A percentile compares a stretch with the other conserved stretches of the same genome.
These are phyloP conservation scores for Austroboletus festivus DNA, from an alignment of 768 basidiomycete species.

Conservation along the genomic window DNA sequence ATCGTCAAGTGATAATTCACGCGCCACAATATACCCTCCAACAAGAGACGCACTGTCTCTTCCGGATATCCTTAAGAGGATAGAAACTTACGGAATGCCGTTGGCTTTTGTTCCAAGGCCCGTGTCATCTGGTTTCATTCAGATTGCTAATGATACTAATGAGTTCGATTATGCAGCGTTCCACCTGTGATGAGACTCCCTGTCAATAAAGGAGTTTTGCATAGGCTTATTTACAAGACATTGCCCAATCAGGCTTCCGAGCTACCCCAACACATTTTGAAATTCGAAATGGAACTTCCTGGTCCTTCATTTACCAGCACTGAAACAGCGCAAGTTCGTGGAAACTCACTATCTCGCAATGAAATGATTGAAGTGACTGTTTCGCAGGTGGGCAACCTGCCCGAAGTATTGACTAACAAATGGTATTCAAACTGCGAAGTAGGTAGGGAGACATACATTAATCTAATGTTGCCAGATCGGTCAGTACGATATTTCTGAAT, in stretches of 20 bases:
- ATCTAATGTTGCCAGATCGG: constrained; percentile 61
- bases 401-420: background rate
- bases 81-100: constrained; percentile 31
- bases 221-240: constrained; percentile 49
- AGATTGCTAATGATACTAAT: background rate
- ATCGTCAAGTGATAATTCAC: constrained; percentile 32
- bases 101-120: constrained; percentile 55
- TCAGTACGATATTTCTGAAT: constrained; percentile 19
- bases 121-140: background rate
- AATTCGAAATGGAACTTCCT: constrained; percentile 39
- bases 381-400: background rate
- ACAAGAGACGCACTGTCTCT: constrained; percentile 41
- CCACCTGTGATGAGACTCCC: constrained; percentile 34
- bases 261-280: constrained; percentile 28
- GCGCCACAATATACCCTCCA: constrained; percentile 45
- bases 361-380: background rate
- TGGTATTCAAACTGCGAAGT: constrained; percentile 30
- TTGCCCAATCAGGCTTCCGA: constrained; percentile 17
- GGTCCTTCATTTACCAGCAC: background rate
- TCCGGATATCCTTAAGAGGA: constrained; percentile 45
- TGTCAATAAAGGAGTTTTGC: constrained; percentile 33
- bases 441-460: constrained; percentile 38
- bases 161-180: constrained; percentile 31
- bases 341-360: background rate
- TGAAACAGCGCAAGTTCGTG: background rate